These are phyloP conservation scores for Aspergillus conjunctus DNA, from an alignment of 495 filamentous ascomycete genomes.

Conservation along the genomic window DNA sequence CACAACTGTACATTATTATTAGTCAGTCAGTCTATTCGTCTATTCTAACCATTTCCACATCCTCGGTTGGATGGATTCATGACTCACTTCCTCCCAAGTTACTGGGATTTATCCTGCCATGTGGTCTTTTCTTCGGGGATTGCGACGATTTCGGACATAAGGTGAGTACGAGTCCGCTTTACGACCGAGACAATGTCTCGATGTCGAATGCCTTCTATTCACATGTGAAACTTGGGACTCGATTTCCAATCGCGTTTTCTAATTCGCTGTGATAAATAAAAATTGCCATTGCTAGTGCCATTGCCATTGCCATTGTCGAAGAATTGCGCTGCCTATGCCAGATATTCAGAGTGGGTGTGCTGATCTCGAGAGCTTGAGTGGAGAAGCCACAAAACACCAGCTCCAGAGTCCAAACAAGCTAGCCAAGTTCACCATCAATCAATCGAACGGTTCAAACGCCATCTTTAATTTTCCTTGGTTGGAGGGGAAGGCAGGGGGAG, in stretches of 20 bases:
- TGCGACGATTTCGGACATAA: background rate
- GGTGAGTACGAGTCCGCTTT: background rate
- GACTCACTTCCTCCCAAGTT: background rate
- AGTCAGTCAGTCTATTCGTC: background rate
- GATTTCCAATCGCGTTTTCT: background rate
- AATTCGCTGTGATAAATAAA: background rate
- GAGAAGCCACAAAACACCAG: too few species aligned
- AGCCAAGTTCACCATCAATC: background rate
- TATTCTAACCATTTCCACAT: background rate
- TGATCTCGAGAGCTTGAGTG: too few species aligned
- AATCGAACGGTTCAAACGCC: background rate
- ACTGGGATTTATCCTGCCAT: background rate
- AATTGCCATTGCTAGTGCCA: background rate
- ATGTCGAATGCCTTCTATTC: background rate
- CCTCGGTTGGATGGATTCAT: background rate
- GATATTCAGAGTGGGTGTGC: background rate
- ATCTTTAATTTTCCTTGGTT: background rate
- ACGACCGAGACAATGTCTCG: slow-evolving; percentile 8
- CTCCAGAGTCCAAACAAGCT: too few species aligned
- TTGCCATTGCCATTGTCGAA: background rate
- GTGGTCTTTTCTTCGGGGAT: background rate
- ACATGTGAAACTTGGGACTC: background rate
- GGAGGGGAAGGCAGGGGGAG: too few species aligned
- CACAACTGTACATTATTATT: background rate
- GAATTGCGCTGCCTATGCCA: background rate